Evolutionary conservation across 2,329 filamentous ascomycete genomes (phyloP), one percentile per base, ranked within the genome.

Genomic region (Alternaria arborescens): DNA sequence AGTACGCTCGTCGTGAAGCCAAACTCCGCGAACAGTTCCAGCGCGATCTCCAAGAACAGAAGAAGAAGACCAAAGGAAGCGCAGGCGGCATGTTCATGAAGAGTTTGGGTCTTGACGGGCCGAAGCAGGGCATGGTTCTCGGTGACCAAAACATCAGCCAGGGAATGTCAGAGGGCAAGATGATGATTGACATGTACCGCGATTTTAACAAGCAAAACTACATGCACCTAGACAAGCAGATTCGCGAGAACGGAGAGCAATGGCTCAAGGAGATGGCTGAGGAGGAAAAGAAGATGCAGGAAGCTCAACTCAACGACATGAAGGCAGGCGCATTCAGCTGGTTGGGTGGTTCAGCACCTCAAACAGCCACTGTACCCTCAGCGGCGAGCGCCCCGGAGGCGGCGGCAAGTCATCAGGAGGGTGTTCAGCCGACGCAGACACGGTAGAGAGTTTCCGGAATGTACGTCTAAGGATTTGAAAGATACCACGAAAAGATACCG

Each of bases 181-280:
- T 98, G 92, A 84, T 97, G 68, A 93, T 94, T 80, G 95, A 99
- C 76, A 89, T 97, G 78, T 93, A 95, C 52, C 89, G 95, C 51
- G 95, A 99, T 82, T 87, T 93, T 51, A 95, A 95, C 34, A 91
- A 94, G 81, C 90, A 90, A 78, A 91, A 94, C 80, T 99, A 98
- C 80, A 88, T 97, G 83, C 82, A 89, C 69, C 86, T 98, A 64
- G 94, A 98, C 80, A 90, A 89, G 80, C 91, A 97, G 82, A 97
- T 99, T 71, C 87, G 91, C 47, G 91, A 96, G 79, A 95, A 98
- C 76, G 95, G 94, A 53, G 93, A 94, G 78, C 93, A 94, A 82
- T 97, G 94, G 92, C 84, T 99, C 70, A 94, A 94, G 83, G 94
- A 98, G 79, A 94, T 97, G 84, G 91, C 91, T 43, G 89, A 89